Percentiles rank a stretch among this genome's conserved stretches.
Evolutionary conservation across 768 basidiomycete genomes (phyloP).

Genomic region (Coprinellus micaceus): DNA sequence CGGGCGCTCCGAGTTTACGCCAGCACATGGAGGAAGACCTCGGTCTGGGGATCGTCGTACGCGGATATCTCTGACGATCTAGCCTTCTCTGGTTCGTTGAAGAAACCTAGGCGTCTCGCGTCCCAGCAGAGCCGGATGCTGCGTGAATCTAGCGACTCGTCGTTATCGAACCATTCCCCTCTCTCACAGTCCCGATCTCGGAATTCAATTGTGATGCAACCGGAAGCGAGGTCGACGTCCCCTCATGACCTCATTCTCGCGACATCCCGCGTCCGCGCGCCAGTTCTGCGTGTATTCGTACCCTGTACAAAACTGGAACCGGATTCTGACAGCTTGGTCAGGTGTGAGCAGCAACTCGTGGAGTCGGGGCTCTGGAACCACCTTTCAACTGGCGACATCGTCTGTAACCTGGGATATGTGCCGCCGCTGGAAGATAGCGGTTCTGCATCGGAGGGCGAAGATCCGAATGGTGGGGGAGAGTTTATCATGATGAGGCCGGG

Average conservation of each 20-base stretch:
- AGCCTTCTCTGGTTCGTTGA: background rate
- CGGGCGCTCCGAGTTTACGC: slow-evolving; percentile 27
- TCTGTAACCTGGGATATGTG: slow-evolving; percentile 79
- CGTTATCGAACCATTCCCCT: slow-evolving; percentile 25
- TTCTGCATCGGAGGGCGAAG: slow-evolving; percentile 22
- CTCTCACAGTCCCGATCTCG: slow-evolving; percentile 11
- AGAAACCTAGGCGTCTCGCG: slow-evolving; percentile 27
- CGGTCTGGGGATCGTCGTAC: slow-evolving; percentile 14
- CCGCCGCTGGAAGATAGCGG: slow-evolving; percentile 36
- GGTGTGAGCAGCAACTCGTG: slow-evolving; percentile 69
- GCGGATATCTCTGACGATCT: slow-evolving; percentile 1
- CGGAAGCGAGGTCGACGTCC: slow-evolving; percentile 21
- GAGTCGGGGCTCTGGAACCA: slow-evolving; percentile 67
- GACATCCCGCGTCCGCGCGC: slow-evolving; percentile 61
- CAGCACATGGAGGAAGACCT: slow-evolving; percentile 24
- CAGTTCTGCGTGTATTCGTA: slow-evolving; percentile 70
- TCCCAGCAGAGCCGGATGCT: slow-evolving; percentile 35
- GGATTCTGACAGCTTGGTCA: slow-evolving; percentile 38
- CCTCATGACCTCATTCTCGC: slow-evolving; percentile 65
- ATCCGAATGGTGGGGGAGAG: slow-evolving; percentile 2
- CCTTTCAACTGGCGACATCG: slow-evolving; percentile 72
- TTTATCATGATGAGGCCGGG: slow-evolving; percentile 9
- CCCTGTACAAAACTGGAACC: slow-evolving; percentile 58
- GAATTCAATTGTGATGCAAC: slow-evolving; percentile 1
- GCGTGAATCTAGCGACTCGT: slow-evolving; percentile 47